Evolutionary conservation across 2,329 filamentous ascomycete genomes (phyloP).

Genomic region (Seiridium cupressi): DNA sequence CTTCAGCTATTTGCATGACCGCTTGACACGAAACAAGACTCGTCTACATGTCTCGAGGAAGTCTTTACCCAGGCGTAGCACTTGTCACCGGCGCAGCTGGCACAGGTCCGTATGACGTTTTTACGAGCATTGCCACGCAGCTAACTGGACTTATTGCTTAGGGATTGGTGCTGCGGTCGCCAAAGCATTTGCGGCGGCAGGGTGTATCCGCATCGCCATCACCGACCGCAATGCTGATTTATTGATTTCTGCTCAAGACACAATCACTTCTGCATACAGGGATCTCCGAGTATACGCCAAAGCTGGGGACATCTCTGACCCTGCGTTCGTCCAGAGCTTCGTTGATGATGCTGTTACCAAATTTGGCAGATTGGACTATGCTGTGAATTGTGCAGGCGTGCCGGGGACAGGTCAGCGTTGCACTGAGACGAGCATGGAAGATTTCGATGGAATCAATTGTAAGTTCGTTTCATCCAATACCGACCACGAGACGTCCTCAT

Average conservation of each 20-base stretch:
- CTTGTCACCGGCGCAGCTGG: constrained; percentile 48
- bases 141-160: constrained; percentile 18
- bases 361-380: constrained; percentile 53
- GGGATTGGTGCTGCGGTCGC: constrained; percentile 56
- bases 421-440: constrained; percentile 40
- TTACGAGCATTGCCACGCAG: neutral
- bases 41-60: neutral
- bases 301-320: constrained; percentile 46
- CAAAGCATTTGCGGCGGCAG: constrained; percentile 45
- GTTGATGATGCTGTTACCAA: constrained; percentile 24
- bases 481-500: neutral
- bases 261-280: constrained; percentile 30
- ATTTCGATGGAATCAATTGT: constrained; percentile 51
- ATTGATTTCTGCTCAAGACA: constrained; percentile 32
- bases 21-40: neutral
- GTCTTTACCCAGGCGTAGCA: constrained; percentile 40
- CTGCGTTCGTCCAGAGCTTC: constrained; percentile 39
- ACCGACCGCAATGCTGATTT: constrained; percentile 47
- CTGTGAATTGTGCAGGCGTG: constrained; percentile 54
- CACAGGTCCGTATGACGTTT: constrained; percentile 31
- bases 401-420: constrained; percentile 40
- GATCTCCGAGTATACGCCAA: constrained; percentile 24
- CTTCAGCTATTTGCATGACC: neutral
- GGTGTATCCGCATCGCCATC: constrained; percentile 50
- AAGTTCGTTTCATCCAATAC: neutral